Base-by-base conservation (phyloP, 1,139 yeast genomes). In the Taphrina betulina region DNA sequence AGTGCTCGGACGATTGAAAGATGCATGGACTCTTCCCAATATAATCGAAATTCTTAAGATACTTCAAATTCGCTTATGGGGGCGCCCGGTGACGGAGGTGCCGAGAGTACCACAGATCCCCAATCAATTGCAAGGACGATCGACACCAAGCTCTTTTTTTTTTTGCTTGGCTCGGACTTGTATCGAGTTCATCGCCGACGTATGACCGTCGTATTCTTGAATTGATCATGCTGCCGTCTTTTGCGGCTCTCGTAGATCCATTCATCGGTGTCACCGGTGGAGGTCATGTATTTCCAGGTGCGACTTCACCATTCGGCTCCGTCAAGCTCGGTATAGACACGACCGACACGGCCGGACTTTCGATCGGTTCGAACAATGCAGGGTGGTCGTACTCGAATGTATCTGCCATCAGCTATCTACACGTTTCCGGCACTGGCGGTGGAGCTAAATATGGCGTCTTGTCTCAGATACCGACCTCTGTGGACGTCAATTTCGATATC, bases 241-340 rank as follows among this genome's bases (percentile, higher is more conserved):
- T n/a, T n/a, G n/a, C n/a, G n/a, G n/a, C 36, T 12, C 26, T 34
- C 22, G 54, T 50, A 8, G 46, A 50, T 24, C 46, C 54, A 12
- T 50, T 50, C 41, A 50, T 50, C 29, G 54, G 54, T 1, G 54
- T 50, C 7, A 12, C 54, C 22, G 54, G 54, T 20, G 54, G 54
- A 3, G 54, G 54, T 4, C 54, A 50, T 29, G 54, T 50, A 41
- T 50, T 50, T 23, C 54, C 54, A 5, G 54, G 54, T 20, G 54
- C 41, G 7, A 23, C 46, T 4, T 17, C 46, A 14, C 54, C 54
- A 3, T 50, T 50, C 24, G 54, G 54, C 26, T 38, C 46, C 17
- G 54, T 50, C 26, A 50, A 50, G 17, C 37, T 50, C 5, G 54
- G 54, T 23, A 50, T 50, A 16, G 54, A 50, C 24, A 50, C 54